These are phyloP conservation scores for Poterioochromonas sp. DNA, from an alignment of 352 stramenopile genomes.

Conservation along the genomic window DNA sequence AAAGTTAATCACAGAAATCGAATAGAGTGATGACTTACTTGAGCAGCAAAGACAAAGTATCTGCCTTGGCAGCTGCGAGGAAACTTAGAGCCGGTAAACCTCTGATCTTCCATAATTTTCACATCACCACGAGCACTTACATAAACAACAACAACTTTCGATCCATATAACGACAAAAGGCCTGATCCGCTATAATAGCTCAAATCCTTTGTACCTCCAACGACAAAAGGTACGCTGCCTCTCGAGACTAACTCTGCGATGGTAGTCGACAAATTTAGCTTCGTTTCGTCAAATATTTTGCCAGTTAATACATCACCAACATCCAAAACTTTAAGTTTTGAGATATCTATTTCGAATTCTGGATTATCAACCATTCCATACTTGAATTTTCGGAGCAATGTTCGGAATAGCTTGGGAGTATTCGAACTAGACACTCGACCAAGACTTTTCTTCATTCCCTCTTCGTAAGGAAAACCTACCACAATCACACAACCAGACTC, in stretches of 20 bases:
- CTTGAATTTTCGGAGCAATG: not conserved
- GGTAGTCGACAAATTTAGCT: not conserved
- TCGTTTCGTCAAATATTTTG: not conserved
- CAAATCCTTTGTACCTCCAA: constrained; percentile 20
- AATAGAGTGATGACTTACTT: not conserved
- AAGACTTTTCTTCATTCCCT: not conserved
- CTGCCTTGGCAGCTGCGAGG: not conserved
- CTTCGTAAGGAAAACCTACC: constrained; percentile 15
- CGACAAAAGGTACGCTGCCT: not conserved
- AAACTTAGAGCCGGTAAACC: not conserved
- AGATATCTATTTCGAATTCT: not conserved
- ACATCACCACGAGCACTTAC: not conserved
- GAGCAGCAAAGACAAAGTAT: constrained; percentile 5
- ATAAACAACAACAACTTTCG: not conserved
- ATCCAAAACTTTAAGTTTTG: not conserved
- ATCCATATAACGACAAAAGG: not conserved
- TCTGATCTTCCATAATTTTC: not conserved
- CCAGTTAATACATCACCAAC: constrained; percentile 11
- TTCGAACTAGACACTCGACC: not conserved
- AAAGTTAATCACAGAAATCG: not conserved
- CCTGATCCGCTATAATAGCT: not conserved
- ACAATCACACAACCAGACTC: not conserved
- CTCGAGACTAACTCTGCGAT: not conserved
- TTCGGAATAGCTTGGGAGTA: not conserved
- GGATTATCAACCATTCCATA: constrained; percentile 23